phyloP scores from a whole-genome alignment of 352 stramenopile species.

The Phytophthora fragariae region DNA sequence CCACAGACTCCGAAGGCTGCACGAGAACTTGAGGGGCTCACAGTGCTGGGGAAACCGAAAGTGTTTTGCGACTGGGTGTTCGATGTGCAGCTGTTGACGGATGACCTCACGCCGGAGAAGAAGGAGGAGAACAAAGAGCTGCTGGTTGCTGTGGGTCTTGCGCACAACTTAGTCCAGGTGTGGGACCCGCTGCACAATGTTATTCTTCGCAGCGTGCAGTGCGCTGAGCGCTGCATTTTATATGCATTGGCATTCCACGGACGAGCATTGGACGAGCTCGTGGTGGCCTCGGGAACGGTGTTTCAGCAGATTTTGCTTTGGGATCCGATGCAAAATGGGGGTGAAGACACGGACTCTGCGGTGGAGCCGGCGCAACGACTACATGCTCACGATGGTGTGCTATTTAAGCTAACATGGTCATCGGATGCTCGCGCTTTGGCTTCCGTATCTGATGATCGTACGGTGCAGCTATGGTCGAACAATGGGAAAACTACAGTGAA shows the following conservation, averaged over 20 bases:
- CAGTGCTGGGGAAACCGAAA: constrained; percentile 55
- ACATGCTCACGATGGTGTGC: constrained; percentile 83
- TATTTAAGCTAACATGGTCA: constrained; percentile 89
- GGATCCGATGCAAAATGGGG: constrained; percentile 48
- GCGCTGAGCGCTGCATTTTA: constrained; percentile 83
- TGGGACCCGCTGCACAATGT: constrained; percentile 57
- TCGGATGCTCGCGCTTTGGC: constrained; percentile 65
- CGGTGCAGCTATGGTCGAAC: constrained; percentile 84
- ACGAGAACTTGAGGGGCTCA: constrained; percentile 28
- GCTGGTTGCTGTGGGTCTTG: constrained; percentile 69
- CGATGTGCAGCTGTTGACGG: constrained; percentile 71
- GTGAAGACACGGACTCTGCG: constrained; percentile 16
- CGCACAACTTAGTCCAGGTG: constrained; percentile 88
- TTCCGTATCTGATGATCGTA: constrained; percentile 89
- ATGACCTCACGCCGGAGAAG: constrained; percentile 22
- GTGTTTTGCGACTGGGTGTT: constrained; percentile 89
- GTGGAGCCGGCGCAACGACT: constrained; percentile 62
- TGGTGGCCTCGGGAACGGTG: constrained; percentile 85
- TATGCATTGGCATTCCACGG: constrained; percentile 86
- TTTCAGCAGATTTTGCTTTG: constrained; percentile 90
- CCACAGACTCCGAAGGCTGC: constrained; percentile 46
- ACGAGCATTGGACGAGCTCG: constrained; percentile 57
- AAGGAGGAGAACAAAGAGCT: constrained; percentile 29
- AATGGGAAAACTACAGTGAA: constrained; percentile 18
- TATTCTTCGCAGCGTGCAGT: constrained; percentile 69